A percentile compares a stretch with the other conserved stretches of the same genome.
These are phyloP conservation scores for Colletotrichum coccodes DNA, from an alignment of 2,329 filamentous ascomycete genomes.

Conservation along the genomic window DNA sequence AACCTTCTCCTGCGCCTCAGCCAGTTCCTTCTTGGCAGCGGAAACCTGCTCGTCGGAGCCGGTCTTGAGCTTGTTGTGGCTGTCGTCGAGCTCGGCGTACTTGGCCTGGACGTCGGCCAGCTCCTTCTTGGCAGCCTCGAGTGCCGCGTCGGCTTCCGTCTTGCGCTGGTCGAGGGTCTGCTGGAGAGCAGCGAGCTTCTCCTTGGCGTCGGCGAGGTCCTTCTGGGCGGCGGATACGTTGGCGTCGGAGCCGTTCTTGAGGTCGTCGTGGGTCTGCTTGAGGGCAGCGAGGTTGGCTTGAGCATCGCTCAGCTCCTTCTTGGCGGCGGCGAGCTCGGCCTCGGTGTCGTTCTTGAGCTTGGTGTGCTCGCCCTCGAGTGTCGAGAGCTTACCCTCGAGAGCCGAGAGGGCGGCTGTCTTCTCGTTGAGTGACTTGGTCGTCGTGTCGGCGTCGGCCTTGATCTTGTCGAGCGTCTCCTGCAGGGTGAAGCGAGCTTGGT, in stretches of 20 bases:
- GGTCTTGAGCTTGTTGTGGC: conserved; percentile 41
- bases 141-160: conserved; percentile 44
- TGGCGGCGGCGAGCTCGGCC: conserved; percentile 42
- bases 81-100: conserved; percentile 42
- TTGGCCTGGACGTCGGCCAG: conserved; percentile 36
- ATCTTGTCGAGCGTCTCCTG: conserved; percentile 42
- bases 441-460: conserved; percentile 43
- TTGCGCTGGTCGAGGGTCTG: conserved; percentile 41
- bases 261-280: conserved; percentile 35
- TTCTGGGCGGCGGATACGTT: conserved; percentile 43
- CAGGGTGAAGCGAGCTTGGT: conserved; percentile 44
- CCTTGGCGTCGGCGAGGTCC: conserved; percentile 40
- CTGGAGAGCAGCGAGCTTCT: conserved; percentile 42
- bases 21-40: conserved; percentile 42
- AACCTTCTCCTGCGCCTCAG: conserved; percentile 41
- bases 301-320: conserved; percentile 44
- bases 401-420: conserved; percentile 41
- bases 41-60: conserved; percentile 44
- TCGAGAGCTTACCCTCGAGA: conserved; percentile 40
- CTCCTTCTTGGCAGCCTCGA: conserved; percentile 41
- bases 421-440: conserved; percentile 39
- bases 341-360: conserved; percentile 41
- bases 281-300: conserved; percentile 44
- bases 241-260: conserved; percentile 42
- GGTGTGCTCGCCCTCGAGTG: conserved; percentile 39